Evolutionary conservation across 495 filamentous ascomycete species (phyloP), one percentile per base, ranked within the genome.

Genomic region (Neurospora terricola): DNA sequence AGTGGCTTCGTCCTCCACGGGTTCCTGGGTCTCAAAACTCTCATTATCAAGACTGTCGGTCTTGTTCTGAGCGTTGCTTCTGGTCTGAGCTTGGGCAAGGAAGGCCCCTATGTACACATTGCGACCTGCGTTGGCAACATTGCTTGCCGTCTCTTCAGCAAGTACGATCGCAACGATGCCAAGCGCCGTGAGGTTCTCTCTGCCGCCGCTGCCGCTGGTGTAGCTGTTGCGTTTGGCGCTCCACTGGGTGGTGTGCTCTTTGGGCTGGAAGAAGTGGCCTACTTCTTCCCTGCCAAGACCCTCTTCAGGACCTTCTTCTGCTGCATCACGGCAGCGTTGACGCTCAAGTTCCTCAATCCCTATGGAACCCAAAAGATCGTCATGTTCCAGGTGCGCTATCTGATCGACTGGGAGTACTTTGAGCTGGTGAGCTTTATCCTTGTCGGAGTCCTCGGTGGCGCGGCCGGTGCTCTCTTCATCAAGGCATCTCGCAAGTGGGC

Each of bases 251-350:
- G 95, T 43, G 95, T 98, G 16, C 86, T 98, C 9, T 98, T 98
- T 80, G 93, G 94, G 71, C 83, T 98, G 34, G 95, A 98, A 82
- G 95, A 98, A 86, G 93, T 97, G 36, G 88, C 91, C 80, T 99
- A 99, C 81, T 99, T 97, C 80, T 98, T 98, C 81, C 96, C 95
- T 5, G 92, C 96, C n/a, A 98, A 99, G 82, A 98, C 95, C 3
- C 88, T 99, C 4, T 99, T 99, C 83, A 87, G 96, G 45, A 99
- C 96, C 2, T 98, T 99, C 84, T 99, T 98, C 83, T 97, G 94
- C 81, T 99, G 95, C 81, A 98, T 98, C 77, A 92, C 88, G 2
- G 94, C 96, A 30, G 92, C 96, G 0, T 80, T 99, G 36, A 93
- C 94, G 5, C 84, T 98, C 72, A 97, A 97, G 77, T 97, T 97